Evolutionary conservation across 2,329 filamentous ascomycete species (phyloP), one percentile per base, ranked within the genome.

Genomic region (Helicocarpus griseus): DNA sequence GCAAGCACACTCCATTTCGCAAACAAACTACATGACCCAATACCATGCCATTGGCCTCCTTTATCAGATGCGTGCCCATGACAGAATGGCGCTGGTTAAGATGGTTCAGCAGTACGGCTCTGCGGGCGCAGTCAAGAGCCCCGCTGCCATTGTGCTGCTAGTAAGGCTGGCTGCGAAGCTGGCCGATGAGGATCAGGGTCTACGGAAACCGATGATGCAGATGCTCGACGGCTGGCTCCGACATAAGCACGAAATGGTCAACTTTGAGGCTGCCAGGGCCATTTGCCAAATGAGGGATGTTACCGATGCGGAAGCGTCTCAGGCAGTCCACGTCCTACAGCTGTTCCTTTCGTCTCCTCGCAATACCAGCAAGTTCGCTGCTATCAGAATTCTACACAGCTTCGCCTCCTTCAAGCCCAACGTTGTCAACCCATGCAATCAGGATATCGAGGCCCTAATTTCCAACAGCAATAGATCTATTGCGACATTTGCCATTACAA

Each of bases 21-120:
- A 90, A 73, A 91, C 89, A 64, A 97, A 93, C 60, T 95, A 87
- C 65, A 97, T 97, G 89, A 87, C 89, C 53, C 93, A 98, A 70
- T 98, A 98, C 71, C 93, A 98, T 70, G 93, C 93, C 57, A 95
- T 98, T 73, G 93, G 93, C 57, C 80, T 98, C 50, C 74, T 98
- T 41, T 98, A 97, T 70, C 91, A 97, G 73, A 97, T 97, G 89
- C 86, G 93, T 64, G 86, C 86, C 63, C 90, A 96, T 69, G 93
- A 98, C 70, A 83, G 93, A 63, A 98, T 98, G 93, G 90, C 93
- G 21, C 74, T 98, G 61, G 91, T 97, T 55, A 98, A 98, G 80
- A 97, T 98, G 93, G 91, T 98, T n/a, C 93, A 98, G 74, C 93
- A 98, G 70, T 97, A 96, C 67, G 89, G 89, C 49, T 85, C 85